Conservation (phyloP, 1,284 basidiomycete species). For the Microbotryum intermedium region DNA sequence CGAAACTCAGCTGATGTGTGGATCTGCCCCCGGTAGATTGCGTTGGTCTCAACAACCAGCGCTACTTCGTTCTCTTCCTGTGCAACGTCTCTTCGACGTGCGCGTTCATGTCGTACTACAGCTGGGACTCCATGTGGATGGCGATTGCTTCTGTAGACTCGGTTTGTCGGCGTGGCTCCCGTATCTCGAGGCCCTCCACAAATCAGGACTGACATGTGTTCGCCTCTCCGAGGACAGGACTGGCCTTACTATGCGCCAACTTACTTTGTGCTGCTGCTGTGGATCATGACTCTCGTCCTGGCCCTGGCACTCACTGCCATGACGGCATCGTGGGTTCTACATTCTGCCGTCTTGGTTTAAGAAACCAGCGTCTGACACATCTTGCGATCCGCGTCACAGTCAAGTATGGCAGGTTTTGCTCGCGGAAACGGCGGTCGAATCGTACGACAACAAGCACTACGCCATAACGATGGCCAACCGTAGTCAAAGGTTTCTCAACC, state of each 20-base stretch:
- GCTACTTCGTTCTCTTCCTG: constrained; percentile 95
- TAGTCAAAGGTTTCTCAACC: constrained; percentile 68
- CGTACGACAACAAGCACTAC: constrained; percentile 75
- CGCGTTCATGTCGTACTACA: constrained; percentile 22
- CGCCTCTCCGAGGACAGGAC: neutral
- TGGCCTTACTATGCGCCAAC: constrained; percentile 49
- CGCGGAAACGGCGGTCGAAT: constrained; percentile 89
- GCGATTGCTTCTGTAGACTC: constrained; percentile 11
- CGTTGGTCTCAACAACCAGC: constrained; percentile 85
- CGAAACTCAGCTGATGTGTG: neutral
- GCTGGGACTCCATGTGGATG: constrained; percentile 20
- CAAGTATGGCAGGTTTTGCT: constrained; percentile 64
- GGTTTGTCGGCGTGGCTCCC: neutral
- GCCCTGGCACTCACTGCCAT: constrained; percentile 69
- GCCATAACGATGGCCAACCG: constrained; percentile 53
- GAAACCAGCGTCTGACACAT: constrained; percentile 1
- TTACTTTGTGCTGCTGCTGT: constrained; percentile 61
- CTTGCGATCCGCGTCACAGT: neutral
- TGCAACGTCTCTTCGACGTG: constrained; percentile 39
- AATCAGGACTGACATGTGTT: neutral
- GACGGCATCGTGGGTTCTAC: constrained; percentile 44
- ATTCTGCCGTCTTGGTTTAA: constrained; percentile 39
- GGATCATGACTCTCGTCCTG: constrained; percentile 64
- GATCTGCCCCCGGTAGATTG: neutral
- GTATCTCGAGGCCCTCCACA: neutral